Conservation (phyloP, 1,139 yeast species). For the Waltiozyma sp. region DNA sequence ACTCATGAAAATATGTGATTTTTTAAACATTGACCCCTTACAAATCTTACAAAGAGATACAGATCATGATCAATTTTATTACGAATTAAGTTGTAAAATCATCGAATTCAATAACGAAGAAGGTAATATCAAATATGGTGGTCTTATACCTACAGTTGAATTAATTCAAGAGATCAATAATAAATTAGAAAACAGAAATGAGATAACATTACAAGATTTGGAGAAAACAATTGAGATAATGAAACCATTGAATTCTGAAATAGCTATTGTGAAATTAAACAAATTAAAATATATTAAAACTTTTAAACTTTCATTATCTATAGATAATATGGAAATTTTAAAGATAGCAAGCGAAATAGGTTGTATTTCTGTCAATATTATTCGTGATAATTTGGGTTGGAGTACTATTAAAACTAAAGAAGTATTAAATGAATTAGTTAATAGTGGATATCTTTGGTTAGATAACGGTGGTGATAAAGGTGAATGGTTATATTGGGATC, state of each 20-base stretch:
- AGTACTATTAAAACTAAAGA: conserved; percentile 35
- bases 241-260: conserved; percentile 21
- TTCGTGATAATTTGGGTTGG: conserved; percentile 48
- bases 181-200: conserved; percentile 4
- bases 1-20: conserved; percentile 11
- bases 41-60: conserved; percentile 10
- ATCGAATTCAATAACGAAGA: conserved; percentile 12
- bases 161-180: conserved; percentile 2
- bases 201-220: conserved; percentile 12
- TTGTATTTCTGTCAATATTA: conserved; percentile 32
- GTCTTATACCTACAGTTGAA: conserved; percentile 11
- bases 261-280: conserved; percentile 24
- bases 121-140: conserved; percentile 13
- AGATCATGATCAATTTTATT: conserved; percentile 15
- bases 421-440: conserved; percentile 45
- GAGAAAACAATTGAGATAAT: conserved; percentile 9
- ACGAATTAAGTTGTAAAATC: conserved; percentile 12
- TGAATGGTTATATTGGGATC: conserved; percentile 36
- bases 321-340: conserved; percentile 38
- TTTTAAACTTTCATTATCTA: conserved; percentile 22
- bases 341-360: conserved; percentile 47
- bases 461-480: conserved; percentile 23
- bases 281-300: conserved; percentile 21
- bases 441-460: conserved; percentile 50
- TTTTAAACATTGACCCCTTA: conserved; percentile 16